Conservation (phyloP, 805 yeast genomes). For the Nakazawaea siamensis region DNA sequence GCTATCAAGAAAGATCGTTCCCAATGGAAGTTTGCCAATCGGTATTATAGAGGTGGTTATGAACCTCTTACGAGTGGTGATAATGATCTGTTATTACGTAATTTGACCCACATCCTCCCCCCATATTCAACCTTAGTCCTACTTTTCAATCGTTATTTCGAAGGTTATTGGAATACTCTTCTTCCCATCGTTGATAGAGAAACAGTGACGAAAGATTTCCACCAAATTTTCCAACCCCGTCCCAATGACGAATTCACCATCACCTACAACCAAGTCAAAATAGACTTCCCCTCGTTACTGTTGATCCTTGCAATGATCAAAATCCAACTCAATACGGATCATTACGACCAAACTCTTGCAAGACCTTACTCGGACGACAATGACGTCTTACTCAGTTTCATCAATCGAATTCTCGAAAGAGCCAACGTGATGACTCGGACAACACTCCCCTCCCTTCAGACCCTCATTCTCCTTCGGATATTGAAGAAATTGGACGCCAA, state of each 20-base stretch:
- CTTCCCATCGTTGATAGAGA: constrained; percentile 30
- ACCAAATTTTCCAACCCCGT: neutral
- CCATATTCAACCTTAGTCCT: no score
- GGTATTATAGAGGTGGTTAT: neutral
- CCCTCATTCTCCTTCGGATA: constrained; percentile 1
- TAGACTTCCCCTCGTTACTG: constrained; percentile 1
- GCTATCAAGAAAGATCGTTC: neutral
- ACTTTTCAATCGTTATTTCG: neutral
- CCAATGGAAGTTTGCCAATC: neutral
- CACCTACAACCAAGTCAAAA: neutral
- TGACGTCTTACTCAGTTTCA: constrained; percentile 1
- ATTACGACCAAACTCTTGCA: neutral
- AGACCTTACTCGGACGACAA: constrained; percentile 1
- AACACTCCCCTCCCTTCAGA: constrained; percentile 6
- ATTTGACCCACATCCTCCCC: neutral
- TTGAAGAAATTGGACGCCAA: constrained; percentile 1
- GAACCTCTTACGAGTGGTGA: neutral
- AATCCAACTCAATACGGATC: neutral
- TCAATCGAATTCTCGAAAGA: neutral
- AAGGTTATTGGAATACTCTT: constrained; percentile 18
- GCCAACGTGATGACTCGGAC: neutral
- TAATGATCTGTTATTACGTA: neutral
- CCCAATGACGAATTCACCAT: neutral
- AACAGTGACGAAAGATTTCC: constrained; percentile 15
- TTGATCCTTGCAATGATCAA: constrained; percentile 1